phyloP scores from a whole-genome alignment of 2,329 filamentous ascomycete genomes.

The Periconia macrospinosa region DNA sequence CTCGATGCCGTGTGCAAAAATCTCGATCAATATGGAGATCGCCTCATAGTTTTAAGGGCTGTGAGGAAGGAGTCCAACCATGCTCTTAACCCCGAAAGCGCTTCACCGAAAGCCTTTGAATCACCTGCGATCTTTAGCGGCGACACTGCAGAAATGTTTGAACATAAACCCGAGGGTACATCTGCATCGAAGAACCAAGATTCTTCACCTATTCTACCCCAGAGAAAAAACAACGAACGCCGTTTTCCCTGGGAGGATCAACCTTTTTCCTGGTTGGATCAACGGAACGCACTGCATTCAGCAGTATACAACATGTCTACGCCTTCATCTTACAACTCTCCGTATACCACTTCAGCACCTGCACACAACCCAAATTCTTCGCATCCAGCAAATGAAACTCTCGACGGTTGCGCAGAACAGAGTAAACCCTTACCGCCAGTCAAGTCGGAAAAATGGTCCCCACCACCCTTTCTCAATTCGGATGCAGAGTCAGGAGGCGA shows the following conservation, averaged over 20 bases:
- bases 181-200: not conserved
- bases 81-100: not conserved
- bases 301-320: no score
- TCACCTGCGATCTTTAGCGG: not conserved
- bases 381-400: no score
- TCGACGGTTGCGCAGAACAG: not conserved
- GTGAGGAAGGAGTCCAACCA: constrained; percentile 7
- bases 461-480: not conserved
- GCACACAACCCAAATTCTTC: no score
- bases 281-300: no score
- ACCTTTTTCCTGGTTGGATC: no score
- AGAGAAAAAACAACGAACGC: no score
- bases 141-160: not conserved
- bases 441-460: not conserved
- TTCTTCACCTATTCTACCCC: not conserved
- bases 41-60: constrained; percentile 27
- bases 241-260: no score
- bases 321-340: no score
- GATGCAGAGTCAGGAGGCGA: not conserved
- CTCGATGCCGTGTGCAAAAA: constrained; percentile 10
- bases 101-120: not conserved
- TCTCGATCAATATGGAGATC: constrained; percentile 18
- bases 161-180: not conserved
- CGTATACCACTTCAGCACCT: no score
- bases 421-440: not conserved